These are phyloP conservation scores for Salix caprea DNA, from an alignment of 345 rosid genomes.

Conservation along the genomic window DNA sequence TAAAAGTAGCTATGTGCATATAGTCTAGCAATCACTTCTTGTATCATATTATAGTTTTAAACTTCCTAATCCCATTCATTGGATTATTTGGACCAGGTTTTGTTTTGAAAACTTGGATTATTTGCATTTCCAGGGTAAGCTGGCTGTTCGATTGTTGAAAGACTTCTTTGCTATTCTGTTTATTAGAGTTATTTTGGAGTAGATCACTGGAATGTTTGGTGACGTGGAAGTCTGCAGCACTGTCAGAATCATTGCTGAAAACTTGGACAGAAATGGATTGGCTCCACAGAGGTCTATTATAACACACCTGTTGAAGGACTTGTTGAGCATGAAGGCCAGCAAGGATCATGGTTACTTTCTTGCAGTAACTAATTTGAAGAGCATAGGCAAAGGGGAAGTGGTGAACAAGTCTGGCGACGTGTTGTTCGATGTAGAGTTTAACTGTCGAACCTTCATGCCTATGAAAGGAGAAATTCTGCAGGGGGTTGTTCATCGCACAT, in stretches of 20 bases:
- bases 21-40: background rate
- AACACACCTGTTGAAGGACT: constrained; percentile 16
- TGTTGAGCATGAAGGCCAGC: constrained; percentile 23
- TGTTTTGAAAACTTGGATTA: background rate
- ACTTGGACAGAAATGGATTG: background rate
- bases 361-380: constrained; percentile 32
- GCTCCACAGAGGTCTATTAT: constrained; percentile 4
- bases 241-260: constrained; percentile 10
- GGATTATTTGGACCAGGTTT: background rate
- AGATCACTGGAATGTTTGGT: constrained; percentile 13
- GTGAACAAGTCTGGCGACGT: constrained; percentile 4
- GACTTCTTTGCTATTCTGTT: background rate
- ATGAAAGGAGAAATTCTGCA: constrained; percentile 25
- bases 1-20: background rate
- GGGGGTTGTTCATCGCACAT: constrained; percentile 19
- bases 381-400: constrained; percentile 7
- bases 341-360: constrained; percentile 30
- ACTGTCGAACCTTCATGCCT: constrained; percentile 31
- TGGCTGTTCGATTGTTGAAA: background rate
- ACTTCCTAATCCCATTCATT: background rate
- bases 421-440: constrained; percentile 8
- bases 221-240: constrained; percentile 28
- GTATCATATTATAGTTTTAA: background rate
- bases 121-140: background rate
- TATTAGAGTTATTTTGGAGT: background rate